Conservation (phyloP, 2,329 filamentous ascomycete genomes). For the Sarocladium oryzae region DNA sequence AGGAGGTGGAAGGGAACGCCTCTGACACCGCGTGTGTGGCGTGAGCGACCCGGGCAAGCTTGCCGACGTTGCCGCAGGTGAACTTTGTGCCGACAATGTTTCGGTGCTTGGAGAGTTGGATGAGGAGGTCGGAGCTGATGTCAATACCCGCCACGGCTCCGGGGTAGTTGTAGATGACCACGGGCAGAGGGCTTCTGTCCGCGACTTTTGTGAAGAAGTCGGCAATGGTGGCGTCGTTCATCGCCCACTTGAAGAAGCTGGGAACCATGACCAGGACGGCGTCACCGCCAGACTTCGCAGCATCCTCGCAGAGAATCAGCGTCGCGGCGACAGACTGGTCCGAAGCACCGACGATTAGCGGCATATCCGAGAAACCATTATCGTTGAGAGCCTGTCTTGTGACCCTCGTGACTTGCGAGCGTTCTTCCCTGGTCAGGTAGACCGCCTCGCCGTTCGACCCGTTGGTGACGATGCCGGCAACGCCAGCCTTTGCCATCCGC, state of each 20-base stretch:
- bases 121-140: slow-evolving; percentile 17
- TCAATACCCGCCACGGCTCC: slow-evolving; percentile 17
- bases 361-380: slow-evolving; percentile 48
- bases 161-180: slow-evolving; percentile 20
- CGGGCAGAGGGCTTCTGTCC: slow-evolving; percentile 15
- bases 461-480: slow-evolving; percentile 63
- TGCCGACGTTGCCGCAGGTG: slow-evolving; percentile 46
- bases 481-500: slow-evolving; percentile 56
- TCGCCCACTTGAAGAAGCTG: slow-evolving; percentile 17
- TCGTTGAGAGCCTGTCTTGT: slow-evolving; percentile 40
- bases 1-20: neutral
- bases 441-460: slow-evolving; percentile 66
- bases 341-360: slow-evolving; percentile 14
- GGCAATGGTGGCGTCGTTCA: slow-evolving; percentile 11
- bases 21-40: slow-evolving; percentile 13
- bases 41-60: slow-evolving; percentile 51
- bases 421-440: slow-evolving; percentile 29
- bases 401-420: slow-evolving; percentile 11
- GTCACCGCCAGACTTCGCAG: slow-evolving; percentile 12
- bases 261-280: slow-evolving; percentile 15
- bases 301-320: slow-evolving; percentile 12
- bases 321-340: slow-evolving; percentile 16
- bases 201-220: slow-evolving; percentile 14
- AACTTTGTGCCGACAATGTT: slow-evolving; percentile 55
- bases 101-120: slow-evolving; percentile 44